Evolutionary conservation across 805 yeast genomes (phyloP), one percentile per base, ranked within the genome.

Genomic region (Yueomyces sp.): DNA sequence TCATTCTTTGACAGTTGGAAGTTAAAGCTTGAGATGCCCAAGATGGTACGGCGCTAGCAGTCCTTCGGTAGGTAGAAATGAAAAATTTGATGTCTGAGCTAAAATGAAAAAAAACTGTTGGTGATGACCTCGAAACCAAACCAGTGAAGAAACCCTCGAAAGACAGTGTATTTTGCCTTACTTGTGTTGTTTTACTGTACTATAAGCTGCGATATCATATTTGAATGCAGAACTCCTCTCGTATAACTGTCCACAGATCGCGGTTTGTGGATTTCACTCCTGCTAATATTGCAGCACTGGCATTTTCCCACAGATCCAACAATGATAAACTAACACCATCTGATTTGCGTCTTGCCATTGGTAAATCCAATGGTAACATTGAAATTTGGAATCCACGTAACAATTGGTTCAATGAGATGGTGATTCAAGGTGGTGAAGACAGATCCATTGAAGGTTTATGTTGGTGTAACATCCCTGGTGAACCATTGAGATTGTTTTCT

Each of bases 321-420:
- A 3, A 37, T 31, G 46, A 68, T 3, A 68, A 68, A 40, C 52
- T 66, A 30, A 67, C 77, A 1, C 79, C 76, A 29, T 63, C 60
- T 28, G 79, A 75, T 46, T 66, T 86, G 44, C 57, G 96, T 47
- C 64, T 92, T 36, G 96, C 97, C 1, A 83, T 90, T 4, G 97
- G 96, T 31, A 74, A 96, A 60, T 76, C 85, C 40, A 88, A 92
- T 58, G 99, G 99, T 37, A 88, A 88, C 55, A 83, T 92, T 46
- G 98, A 92, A 63, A 78, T 92, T 33, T 90, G 97, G 96, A 85
- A 85, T 60, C 95, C 95, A 37, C 70, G 79, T 53, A 69, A 72
- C 48, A 73, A 75, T 53, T 88, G 96, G 96, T 65, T 76, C 43
- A 86, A 85, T 49, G 96, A 92, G 55, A 60, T 63, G 26, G 67